Base-by-base conservation (phyloP, 495 filamentous ascomycete genomes). In the Xylaria cubensis region DNA sequence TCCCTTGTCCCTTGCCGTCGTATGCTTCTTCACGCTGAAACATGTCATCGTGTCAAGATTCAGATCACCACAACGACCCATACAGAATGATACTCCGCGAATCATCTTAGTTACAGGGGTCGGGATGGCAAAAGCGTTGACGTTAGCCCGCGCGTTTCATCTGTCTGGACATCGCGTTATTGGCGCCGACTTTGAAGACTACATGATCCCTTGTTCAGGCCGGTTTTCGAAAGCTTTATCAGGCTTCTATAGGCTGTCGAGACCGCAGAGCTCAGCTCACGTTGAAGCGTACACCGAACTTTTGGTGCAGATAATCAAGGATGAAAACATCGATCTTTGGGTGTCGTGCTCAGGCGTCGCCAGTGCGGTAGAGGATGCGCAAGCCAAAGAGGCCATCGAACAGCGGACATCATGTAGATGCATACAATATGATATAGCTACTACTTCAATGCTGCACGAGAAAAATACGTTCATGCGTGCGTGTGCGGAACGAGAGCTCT, bases 91-190 rank as follows among this genome's bases (percentile, higher is more conserved):
- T n/a, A 86, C 87, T 74, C 80, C 82, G 24, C 85, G 86, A 4
- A 88, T 88, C 1, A 80, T 94, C 66, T 86, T 95, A 12, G 85
- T 94, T 50, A 94, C 91, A 0, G 91, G 92, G n/a, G 81, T 94
- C 2, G 85, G 88, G 46, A 93, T 92, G 80, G 79, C 86, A 24
- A 92, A 92, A 75, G 92, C 91, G 39, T 82, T 94, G 0, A 78
- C 82, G 0, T 73, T 95, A 4, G 91, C 92, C n/a, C 88, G 93
- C 21, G 75, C 86, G 9, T 93, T 93, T 81, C 84, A 90, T 71
- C 76, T 85, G 44, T 85, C 88, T 1, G 90, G 92, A 9, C 91
- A 94, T 79, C 84, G 84, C 42, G 92, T 94, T 50, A 86, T 95
- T 44, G 93, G 92, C 6, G 91, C 90, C 4, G 92, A 93, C 75